Evolutionary conservation across 345 rosid species (phyloP).

Genomic region (Eucalyptus marginata): DNA sequence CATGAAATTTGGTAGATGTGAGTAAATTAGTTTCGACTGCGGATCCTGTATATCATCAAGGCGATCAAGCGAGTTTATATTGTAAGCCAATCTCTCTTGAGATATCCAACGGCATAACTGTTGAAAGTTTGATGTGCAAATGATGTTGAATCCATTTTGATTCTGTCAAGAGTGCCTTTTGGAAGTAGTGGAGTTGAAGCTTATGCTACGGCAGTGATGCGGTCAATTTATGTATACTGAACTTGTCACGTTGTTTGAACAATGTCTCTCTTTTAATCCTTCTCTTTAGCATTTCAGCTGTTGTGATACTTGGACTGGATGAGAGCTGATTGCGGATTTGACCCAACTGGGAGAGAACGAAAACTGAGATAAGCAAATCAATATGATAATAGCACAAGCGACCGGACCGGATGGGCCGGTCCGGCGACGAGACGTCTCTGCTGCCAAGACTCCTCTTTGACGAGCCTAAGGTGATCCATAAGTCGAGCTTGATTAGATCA

Average conservation of each 20-base stretch:
- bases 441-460: not conserved
- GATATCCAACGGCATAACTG: not conserved
- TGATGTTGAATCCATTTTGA: not conserved
- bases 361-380: not conserved
- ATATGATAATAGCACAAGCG: not conserved
- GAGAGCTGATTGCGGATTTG: not conserved
- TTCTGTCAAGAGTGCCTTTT: not conserved
- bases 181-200: not conserved
- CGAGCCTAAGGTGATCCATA: not conserved
- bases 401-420: no score
- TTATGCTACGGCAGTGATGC: not conserved
- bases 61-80: not conserved
- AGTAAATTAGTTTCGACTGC: not conserved
- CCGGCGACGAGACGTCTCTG: fast-evolving
- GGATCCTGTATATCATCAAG: not conserved
- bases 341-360: not conserved
- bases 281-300: not conserved
- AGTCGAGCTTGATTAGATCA: not conserved
- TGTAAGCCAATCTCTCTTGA: not conserved
- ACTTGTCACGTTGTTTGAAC: not conserved
- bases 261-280: not conserved
- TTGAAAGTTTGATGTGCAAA: not conserved
- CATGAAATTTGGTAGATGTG: not conserved
- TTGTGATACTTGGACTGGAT: not conserved
- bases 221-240: not conserved